Evolutionary conservation across 148 eudicot genomes (phyloP).

Genomic region (Talinum fruticosum): DNA sequence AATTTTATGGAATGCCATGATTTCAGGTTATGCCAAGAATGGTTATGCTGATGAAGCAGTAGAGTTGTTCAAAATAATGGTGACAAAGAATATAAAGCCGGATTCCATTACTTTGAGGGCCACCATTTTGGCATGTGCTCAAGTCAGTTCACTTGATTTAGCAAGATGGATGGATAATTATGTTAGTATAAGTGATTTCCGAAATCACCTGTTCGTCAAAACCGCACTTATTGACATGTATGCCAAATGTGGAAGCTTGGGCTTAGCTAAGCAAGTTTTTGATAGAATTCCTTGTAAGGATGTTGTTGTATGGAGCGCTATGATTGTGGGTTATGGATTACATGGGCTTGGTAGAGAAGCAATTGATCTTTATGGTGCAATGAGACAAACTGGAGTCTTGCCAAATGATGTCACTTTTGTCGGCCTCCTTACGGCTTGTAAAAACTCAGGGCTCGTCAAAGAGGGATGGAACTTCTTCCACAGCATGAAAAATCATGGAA

Average conservation of each 20-base stretch:
- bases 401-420: slow-evolving; percentile 72
- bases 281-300: slow-evolving; percentile 41
- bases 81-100: slow-evolving; percentile 38
- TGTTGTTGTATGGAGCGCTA: slow-evolving; percentile 71
- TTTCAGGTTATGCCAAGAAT: slow-evolving; percentile 65
- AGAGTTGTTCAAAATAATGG: slow-evolving; percentile 44
- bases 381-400: slow-evolving; percentile 39
- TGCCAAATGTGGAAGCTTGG: slow-evolving; percentile 66
- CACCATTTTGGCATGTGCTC: slow-evolving; percentile 56
- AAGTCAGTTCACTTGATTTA: slow-evolving; percentile 51
- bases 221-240: slow-evolving; percentile 66
- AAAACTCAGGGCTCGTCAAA: slow-evolving; percentile 66
- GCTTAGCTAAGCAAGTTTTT: slow-evolving; percentile 54
- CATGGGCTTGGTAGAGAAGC: slow-evolving; percentile 65
- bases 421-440: slow-evolving; percentile 74
- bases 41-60: slow-evolving; percentile 57
- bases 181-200: slow-evolving; percentile 27
- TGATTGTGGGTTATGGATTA: slow-evolving; percentile 70
- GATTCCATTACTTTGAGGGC: slow-evolving; percentile 51
- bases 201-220: slow-evolving; percentile 37
- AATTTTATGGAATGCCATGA: slow-evolving; percentile 68
- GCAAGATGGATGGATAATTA: slow-evolving; percentile 50
- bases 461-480: slow-evolving; percentile 67
- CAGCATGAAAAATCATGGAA: slow-evolving; percentile 50
- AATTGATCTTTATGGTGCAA: slow-evolving; percentile 47